phyloP scores from a whole-genome alignment of 768 basidiomycete species.

The Lepiota subincarnata region DNA sequence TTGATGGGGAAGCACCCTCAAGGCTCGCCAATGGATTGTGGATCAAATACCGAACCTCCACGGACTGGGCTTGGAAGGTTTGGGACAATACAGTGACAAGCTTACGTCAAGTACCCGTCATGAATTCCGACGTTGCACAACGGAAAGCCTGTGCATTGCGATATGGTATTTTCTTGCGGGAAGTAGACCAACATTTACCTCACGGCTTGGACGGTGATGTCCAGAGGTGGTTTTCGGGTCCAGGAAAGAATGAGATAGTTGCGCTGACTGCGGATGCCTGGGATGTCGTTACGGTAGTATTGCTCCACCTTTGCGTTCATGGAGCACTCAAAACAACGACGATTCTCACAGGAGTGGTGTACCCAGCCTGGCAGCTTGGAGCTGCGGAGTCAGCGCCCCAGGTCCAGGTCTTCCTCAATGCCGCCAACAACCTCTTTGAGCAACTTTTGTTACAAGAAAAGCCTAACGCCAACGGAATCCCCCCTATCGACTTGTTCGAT shows the following conservation, averaged over 20 bases:
- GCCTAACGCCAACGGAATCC: slow-evolving; percentile 29
- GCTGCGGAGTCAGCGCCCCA: slow-evolving; percentile 37
- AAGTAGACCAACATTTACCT: slow-evolving; percentile 76
- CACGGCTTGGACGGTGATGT: slow-evolving; percentile 68
- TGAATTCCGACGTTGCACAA: slow-evolving; percentile 43
- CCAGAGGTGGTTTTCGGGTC: slow-evolving; percentile 66
- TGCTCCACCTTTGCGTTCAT: slow-evolving; percentile 60
- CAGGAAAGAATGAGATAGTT: slow-evolving; percentile 59
- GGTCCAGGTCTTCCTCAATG: slow-evolving; percentile 47
- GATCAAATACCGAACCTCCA: slow-evolving; percentile 74
- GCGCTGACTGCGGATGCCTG: slow-evolving; percentile 60
- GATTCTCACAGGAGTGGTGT: slow-evolving; percentile 69
- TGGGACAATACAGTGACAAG: slow-evolving; percentile 82
- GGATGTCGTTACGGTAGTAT: slow-evolving; percentile 58
- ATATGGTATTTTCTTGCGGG: slow-evolving; percentile 67
- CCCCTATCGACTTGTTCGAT: slow-evolving; percentile 54
- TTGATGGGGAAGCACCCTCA: slow-evolving; percentile 56
- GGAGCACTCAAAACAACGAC: slow-evolving; percentile 72
- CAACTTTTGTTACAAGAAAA: slow-evolving; percentile 55
- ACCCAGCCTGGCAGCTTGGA: slow-evolving; percentile 69
- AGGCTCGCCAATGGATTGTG: slow-evolving; percentile 73
- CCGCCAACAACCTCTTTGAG: slow-evolving; percentile 61
- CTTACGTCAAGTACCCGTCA: slow-evolving; percentile 61
- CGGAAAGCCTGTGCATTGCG: slow-evolving; percentile 54
- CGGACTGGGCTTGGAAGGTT: slow-evolving; percentile 76